A percentile compares a stretch with the other conserved stretches of the same genome.
Conservation (phyloP, 2,329 filamentous ascomycete genomes). For the Penicillium decumbens region DNA sequence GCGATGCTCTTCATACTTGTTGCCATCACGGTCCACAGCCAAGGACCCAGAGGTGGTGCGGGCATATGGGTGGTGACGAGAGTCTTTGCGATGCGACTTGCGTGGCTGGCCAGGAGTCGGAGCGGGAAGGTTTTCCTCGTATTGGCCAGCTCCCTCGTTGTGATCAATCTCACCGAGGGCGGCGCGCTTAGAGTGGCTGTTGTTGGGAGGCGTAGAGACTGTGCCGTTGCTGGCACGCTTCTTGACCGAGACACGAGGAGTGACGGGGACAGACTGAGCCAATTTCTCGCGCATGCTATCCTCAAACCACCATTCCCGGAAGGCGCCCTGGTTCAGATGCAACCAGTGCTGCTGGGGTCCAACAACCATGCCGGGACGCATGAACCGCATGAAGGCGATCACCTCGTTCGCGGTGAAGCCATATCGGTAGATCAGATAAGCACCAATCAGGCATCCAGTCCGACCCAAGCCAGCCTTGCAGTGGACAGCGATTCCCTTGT, state of each 20-base stretch:
- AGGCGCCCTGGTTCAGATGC: slow-evolving; percentile 90
- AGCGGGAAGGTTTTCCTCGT: slow-evolving; percentile 84
- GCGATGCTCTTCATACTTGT: slow-evolving; percentile 36
- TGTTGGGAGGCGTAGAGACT: slow-evolving; percentile 79
- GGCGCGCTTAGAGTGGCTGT: slow-evolving; percentile 67
- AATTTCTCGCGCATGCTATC: slow-evolving; percentile 76
- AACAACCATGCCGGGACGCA: slow-evolving; percentile 98
- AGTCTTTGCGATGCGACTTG: slow-evolving; percentile 74
- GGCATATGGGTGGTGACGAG: slow-evolving; percentile 67
- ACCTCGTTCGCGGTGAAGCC: slow-evolving; percentile 97
- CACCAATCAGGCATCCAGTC: slow-evolving; percentile 93
- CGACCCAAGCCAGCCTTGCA: slow-evolving; percentile 96
- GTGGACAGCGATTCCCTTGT: slow-evolving; percentile 92
- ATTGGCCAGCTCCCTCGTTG: slow-evolving; percentile 55
- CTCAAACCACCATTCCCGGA: slow-evolving; percentile 96
- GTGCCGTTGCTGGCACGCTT: slow-evolving; percentile 65
- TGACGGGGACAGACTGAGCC: slow-evolving; percentile 60
- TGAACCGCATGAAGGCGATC: slow-evolving; percentile 98
- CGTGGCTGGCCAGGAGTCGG: slow-evolving; percentile 93
- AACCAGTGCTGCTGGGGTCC: slow-evolving; percentile 98
- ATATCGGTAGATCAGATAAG: slow-evolving; percentile 94
- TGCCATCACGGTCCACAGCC: slow-evolving; percentile 31
- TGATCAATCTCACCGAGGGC: slow-evolving; percentile 92
- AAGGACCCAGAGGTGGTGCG: slow-evolving; percentile 51
- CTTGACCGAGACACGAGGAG: slow-evolving; percentile 53